Conservation (phyloP, 2,329 filamentous ascomycete species). For the Cercospora janseana region DNA sequence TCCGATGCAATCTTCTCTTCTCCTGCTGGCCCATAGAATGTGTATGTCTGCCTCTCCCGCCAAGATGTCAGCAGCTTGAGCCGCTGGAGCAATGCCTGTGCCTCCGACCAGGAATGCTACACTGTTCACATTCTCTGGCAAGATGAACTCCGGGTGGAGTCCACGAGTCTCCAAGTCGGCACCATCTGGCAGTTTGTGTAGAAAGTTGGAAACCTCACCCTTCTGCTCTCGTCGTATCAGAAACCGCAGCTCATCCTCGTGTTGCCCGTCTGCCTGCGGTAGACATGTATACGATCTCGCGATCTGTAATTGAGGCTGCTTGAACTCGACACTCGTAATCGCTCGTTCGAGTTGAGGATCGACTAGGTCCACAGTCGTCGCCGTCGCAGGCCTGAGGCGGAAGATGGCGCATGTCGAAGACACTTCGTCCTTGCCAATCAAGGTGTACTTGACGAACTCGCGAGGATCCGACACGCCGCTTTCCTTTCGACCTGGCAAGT, state of each 20-base stretch:
- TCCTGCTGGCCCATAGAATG: constrained; percentile 80
- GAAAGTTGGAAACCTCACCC: constrained; percentile 83
- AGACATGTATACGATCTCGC: constrained; percentile 88
- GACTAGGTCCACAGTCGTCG: constrained; percentile 22
- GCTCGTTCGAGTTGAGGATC: constrained; percentile 47
- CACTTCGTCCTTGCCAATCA: constrained; percentile 60
- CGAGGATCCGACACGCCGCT: constrained; percentile 11
- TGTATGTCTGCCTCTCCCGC: constrained; percentile 56
- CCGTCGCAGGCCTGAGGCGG: constrained; percentile 52
- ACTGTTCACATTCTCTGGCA: constrained; percentile 54
- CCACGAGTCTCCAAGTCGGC: constrained; percentile 73
- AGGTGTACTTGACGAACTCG: constrained; percentile 52
- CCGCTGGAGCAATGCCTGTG: constrained; percentile 84
- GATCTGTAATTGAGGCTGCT: constrained; percentile 92
- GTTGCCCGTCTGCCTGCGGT: constrained; percentile 51
- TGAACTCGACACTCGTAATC: constrained; percentile 87
- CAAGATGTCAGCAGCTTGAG: constrained; percentile 69
- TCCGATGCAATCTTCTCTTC: constrained; percentile 63
- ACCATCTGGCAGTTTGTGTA: constrained; percentile 62
- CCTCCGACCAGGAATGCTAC: constrained; percentile 87
- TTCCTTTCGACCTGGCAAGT: constrained; percentile 5
- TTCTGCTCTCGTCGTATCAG: constrained; percentile 73
- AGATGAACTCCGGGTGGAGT: constrained; percentile 65
- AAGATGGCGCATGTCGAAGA: constrained; percentile 69
- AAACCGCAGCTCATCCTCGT: constrained; percentile 58